Conservation (phyloP, 805 yeast genomes). For the Pichia phayaonensis region DNA sequence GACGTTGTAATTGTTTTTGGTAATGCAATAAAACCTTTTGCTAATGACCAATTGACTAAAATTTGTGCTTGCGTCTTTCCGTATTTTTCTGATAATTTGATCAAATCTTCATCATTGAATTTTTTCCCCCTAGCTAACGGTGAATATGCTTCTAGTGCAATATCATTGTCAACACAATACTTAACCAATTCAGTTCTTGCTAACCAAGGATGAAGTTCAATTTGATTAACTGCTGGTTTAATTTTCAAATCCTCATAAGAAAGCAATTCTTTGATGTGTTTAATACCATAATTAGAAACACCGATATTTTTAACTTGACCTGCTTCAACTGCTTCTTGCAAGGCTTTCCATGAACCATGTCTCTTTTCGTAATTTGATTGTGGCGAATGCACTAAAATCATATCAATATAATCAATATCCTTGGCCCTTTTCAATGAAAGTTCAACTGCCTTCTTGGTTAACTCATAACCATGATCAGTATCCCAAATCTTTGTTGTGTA, state of each 20-base stretch:
- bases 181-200: conserved; percentile 36
- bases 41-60: conserved; percentile 57
- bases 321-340: conserved; percentile 44
- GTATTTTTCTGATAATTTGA: conserved; percentile 40
- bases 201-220: conserved; percentile 43
- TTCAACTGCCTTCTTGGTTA: conserved; percentile 35
- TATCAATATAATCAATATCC: conserved; percentile 41
- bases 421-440: conserved; percentile 35
- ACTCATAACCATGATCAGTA: conserved; percentile 26
- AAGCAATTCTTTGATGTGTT: conserved; percentile 37
- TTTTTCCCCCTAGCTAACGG: conserved; percentile 52
- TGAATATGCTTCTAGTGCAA: conserved; percentile 51
- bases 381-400: conserved; percentile 48
- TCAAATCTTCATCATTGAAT: conserved; percentile 34
- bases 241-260: conserved; percentile 35
- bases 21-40: conserved; percentile 45
- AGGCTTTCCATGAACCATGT: conserved; percentile 43
- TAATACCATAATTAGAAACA: conserved; percentile 53
- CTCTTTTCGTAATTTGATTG: conserved; percentile 28
- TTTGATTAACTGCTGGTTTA: conserved; percentile 41
- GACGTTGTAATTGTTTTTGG: conserved; percentile 25
- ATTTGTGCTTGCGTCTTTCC: conserved; percentile 47
- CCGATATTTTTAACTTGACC: conserved; percentile 50
- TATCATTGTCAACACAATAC: conserved; percentile 37
- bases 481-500: conserved; percentile 32